Conservation (phyloP, 768 basidiomycete genomes). For the Xerocomus potaroensis region DNA sequence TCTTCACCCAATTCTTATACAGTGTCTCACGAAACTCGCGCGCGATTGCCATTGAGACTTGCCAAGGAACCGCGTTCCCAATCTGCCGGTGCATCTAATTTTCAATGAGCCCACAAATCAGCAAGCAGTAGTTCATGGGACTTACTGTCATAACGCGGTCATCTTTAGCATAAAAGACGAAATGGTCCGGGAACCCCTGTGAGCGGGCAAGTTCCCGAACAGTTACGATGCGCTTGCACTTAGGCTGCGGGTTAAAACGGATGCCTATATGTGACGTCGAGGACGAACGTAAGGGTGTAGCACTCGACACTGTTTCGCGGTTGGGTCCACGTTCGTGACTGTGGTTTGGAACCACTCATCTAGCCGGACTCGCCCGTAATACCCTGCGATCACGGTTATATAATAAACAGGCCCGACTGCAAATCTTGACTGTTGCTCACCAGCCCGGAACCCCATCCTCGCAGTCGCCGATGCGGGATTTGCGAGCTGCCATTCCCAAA, state of each 20-base stretch:
- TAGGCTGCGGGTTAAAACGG: not conserved
- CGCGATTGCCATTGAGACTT: conserved; percentile 59
- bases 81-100: conserved; percentile 74
- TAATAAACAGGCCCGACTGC: not conserved
- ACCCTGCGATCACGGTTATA: conserved; percentile 29
- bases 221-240: conserved; percentile 70
- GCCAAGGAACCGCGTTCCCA: conserved; percentile 76
- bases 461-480: conserved; percentile 60
- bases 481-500: conserved; percentile 56
- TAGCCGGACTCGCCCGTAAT: conserved; percentile 59
- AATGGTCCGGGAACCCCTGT: conserved; percentile 78
- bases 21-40: conserved; percentile 51
- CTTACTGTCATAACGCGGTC: conserved; percentile 59
- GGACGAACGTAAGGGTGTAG: conserved; percentile 60
- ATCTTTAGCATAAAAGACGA: conserved; percentile 52
- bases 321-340: conserved; percentile 74
- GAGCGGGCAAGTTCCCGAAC: conserved; percentile 75
- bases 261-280: not conserved
- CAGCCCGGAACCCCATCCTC: conserved; percentile 45
- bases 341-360: conserved; percentile 64
- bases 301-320: conserved; percentile 70
- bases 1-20: conserved; percentile 47
- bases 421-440: conserved; percentile 28
- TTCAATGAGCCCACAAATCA: conserved; percentile 1
- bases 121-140: not conserved